phyloP scores from a whole-genome alignment of 352 stramenopile genomes.

The Phytophthora pisi region DNA sequence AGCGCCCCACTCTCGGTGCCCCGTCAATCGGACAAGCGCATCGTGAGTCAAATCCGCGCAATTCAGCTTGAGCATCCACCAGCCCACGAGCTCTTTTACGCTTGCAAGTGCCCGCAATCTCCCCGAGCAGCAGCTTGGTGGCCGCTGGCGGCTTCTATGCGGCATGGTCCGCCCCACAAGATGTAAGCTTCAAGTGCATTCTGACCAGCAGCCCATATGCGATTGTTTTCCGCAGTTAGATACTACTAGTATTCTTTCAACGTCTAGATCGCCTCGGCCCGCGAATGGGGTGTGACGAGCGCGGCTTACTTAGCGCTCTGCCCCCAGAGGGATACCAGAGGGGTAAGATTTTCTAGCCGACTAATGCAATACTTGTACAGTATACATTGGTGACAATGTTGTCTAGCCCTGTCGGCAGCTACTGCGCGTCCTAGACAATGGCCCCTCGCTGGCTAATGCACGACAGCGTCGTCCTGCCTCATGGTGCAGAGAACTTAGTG shows the following conservation, averaged over 20 bases:
- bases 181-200: background rate
- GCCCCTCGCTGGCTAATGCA: background rate
- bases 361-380: background rate
- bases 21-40: background rate
- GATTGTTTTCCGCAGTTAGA: too few species aligned
- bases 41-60: conserved; percentile 12
- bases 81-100: conserved; percentile 8
- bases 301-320: background rate
- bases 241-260: too few species aligned
- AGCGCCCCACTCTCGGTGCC: background rate
- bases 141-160: background rate
- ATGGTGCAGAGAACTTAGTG: conserved; percentile 4
- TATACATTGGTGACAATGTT: background rate
- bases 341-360: conserved; percentile 4
- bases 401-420: background rate
- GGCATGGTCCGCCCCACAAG: conserved; percentile 2
- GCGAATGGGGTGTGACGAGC: too few species aligned
- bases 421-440: background rate
- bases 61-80: conserved; percentile 7
- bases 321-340: conserved; percentile 7
- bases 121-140: background rate
- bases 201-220: background rate
- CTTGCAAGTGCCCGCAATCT: conserved; percentile 12
- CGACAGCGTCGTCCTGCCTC: conserved; percentile 18
- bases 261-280: too few species aligned